Base-by-base conservation (phyloP, 768 basidiomycete species). In the Hypholoma sublateritium region DNA sequence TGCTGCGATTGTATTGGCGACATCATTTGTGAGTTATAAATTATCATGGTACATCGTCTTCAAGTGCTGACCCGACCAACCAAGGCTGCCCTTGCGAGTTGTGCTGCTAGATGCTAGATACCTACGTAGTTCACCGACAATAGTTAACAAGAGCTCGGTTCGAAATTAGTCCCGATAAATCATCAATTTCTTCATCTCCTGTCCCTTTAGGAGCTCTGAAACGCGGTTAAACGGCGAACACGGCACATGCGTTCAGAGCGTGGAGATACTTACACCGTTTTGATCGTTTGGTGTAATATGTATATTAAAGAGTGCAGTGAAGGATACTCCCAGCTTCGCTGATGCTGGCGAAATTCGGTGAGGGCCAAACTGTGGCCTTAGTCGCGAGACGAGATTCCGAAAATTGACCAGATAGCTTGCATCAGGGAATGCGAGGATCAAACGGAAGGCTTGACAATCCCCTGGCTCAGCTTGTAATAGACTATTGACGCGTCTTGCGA, bases 21-120 rank as follows among this genome's bases (percentile, higher is more conserved):
- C 64, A 89, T 90, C 62, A 61, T 90, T 43, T 91, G 88, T 89
- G 66, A 68, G 88, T 71, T 28, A 7, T 28, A 5, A 39, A 16
- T 4, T 16, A 17, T 22, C 41, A 17, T 28, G 19, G 19, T 13
- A 46, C 2, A 44, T 22, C 3, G 35, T 5, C 32, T 16, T 17
- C 13, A 14, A 12, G 17, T 43, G 21, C 50, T n/a, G 43, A 50
- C 8, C 14, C 54, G 43, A 50, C 54, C n/a, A 32, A 28, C 9
- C 24, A 60, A 89, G 88, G 88, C 71, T 90, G 87, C 78, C 88
- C 88, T 8, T 90, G 88, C 76, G 88, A 90, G 74, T 82, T 89
- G 82, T 85, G 83, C 69, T 89, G 87, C 68, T 86, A 75, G 75
- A 60, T 32, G 5, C 50, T 19, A 7, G 13, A 34, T 24, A 36